phyloP scores from a whole-genome alignment of 495 filamentous ascomycete species.

The Aspergillus panamensis region DNA sequence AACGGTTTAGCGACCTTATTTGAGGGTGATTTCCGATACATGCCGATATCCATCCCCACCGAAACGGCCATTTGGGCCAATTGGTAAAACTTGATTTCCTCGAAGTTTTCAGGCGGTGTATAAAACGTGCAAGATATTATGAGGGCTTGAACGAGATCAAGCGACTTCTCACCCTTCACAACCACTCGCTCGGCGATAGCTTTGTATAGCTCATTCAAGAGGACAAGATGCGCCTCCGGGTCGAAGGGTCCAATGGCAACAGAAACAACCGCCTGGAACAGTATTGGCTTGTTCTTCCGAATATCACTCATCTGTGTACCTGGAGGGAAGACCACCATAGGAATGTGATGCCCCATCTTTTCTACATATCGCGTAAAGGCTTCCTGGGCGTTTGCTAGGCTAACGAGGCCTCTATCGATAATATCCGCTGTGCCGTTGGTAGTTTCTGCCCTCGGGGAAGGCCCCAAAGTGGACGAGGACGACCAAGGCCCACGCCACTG shows the following conservation, averaged over 20 bases:
- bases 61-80: slow-evolving; percentile 77
- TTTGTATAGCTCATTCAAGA: slow-evolving; percentile 70
- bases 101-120: slow-evolving; percentile 73
- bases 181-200: slow-evolving; percentile 72
- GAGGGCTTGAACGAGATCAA: slow-evolving; percentile 83
- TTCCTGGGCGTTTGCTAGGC: slow-evolving; percentile 54
- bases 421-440: slow-evolving; percentile 53
- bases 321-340: slow-evolving; percentile 70
- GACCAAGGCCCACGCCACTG: slow-evolving; percentile 12
- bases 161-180: slow-evolving; percentile 71
- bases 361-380: slow-evolving; percentile 69
- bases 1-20: slow-evolving; percentile 25
- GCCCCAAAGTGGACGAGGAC: background rate
- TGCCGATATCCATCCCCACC: slow-evolving; percentile 84
- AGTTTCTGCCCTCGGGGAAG: slow-evolving; percentile 9
- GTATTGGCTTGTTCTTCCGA: slow-evolving; percentile 65
- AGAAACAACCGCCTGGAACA: slow-evolving; percentile 77
- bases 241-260: slow-evolving; percentile 61
- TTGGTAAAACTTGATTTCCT: slow-evolving; percentile 90
- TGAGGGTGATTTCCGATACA: slow-evolving; percentile 50
- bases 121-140: slow-evolving; percentile 75
- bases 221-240: slow-evolving; percentile 52
- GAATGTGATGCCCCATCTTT: slow-evolving; percentile 67
- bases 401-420: slow-evolving; percentile 66
- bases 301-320: slow-evolving; percentile 64